Conservation (phyloP, 2,329 filamentous ascomycete genomes). For the Phoma sp. region DNA sequence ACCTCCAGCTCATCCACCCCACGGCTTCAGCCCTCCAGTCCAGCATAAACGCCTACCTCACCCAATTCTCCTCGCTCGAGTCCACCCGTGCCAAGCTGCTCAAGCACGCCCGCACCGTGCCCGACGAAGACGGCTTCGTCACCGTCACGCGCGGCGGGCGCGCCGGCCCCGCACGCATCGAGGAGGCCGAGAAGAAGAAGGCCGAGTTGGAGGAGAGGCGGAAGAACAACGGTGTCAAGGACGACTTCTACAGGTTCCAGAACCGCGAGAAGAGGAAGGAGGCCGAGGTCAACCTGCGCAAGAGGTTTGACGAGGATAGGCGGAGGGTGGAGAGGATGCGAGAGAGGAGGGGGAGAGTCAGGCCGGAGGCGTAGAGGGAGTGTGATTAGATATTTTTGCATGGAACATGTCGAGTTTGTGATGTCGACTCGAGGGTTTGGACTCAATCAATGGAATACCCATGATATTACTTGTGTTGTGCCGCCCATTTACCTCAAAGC, state of each 20-base stretch:
- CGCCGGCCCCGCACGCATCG: constrained; percentile 74
- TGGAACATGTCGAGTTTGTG: too few relatives aligned
- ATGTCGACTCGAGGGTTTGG: too few relatives aligned
- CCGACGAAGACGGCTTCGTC: constrained; percentile 94
- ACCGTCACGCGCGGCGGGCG: constrained; percentile 81
- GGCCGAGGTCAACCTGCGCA: constrained; percentile 72
- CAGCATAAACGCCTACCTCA: constrained; percentile 85
- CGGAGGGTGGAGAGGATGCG: constrained; percentile 75
- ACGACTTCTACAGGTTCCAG: constrained; percentile 87
- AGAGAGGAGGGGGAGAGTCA: constrained; percentile 60
- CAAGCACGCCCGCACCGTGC: constrained; percentile 73
- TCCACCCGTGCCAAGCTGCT: constrained; percentile 69
- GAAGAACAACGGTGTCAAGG: constrained; percentile 63
- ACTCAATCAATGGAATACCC: too few relatives aligned
- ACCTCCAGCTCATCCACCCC: constrained; percentile 77
- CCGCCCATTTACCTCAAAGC: too few relatives aligned
- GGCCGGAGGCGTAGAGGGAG: constrained; percentile 32
- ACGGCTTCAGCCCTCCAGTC: constrained; percentile 70
- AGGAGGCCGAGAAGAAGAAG: constrained; percentile 69
- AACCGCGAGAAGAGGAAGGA: constrained; percentile 79
- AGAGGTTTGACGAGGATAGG: constrained; percentile 78
- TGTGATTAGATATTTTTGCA: too few relatives aligned
- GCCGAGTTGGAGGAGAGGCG: constrained; percentile 59
- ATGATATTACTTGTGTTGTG: too few relatives aligned
- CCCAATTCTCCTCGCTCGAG: constrained; percentile 73